Evolutionary conservation across 306 rosid species (phyloP).

Genomic region (Alnus rubra): DNA sequence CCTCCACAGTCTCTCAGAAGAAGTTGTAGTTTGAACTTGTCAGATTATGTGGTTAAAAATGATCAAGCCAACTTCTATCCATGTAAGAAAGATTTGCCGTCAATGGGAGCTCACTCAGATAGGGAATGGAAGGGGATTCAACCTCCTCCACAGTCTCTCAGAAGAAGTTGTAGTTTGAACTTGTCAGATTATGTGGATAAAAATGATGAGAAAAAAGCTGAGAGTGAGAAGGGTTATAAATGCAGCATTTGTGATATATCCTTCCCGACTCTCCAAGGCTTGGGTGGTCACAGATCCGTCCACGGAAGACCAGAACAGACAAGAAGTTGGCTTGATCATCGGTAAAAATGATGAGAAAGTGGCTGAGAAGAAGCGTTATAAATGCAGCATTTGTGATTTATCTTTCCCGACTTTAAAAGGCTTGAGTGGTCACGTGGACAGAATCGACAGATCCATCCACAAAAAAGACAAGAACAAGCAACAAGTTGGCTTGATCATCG

Average conservation of each 20-base stretch:
- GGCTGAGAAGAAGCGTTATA: no score
- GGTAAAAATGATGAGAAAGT: no score
- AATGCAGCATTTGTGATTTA: not conserved
- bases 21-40: not conserved
- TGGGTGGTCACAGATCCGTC: slow-evolving; percentile 45
- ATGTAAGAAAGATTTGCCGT: slow-evolving; percentile 23
- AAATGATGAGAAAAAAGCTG: not conserved
- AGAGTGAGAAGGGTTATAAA: not conserved
- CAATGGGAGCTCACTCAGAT: slow-evolving; percentile 19
- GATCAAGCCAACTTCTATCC: no score
- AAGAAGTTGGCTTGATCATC: no score
- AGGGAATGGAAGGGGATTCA: slow-evolving; percentile 37
- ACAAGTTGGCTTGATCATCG: no score
- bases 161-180: not conserved
- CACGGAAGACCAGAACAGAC: not conserved
- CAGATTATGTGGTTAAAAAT: no score
- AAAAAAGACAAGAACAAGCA: no score
- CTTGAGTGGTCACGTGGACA: slow-evolving; percentile 32
- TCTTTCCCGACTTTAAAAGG: slow-evolving; percentile 31
- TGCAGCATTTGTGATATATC: slow-evolving; percentile 30
- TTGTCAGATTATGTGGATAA: not conserved
- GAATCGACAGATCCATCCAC: slow-evolving; percentile 26
- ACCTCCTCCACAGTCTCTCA: slow-evolving; percentile 6
- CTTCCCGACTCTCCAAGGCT: slow-evolving; percentile 29
- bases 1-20: not conserved